Evolutionary conservation across 2,329 filamentous ascomycete genomes (phyloP), one percentile per base, ranked within the genome.

Genomic region (Lachnellula suecica): DNA sequence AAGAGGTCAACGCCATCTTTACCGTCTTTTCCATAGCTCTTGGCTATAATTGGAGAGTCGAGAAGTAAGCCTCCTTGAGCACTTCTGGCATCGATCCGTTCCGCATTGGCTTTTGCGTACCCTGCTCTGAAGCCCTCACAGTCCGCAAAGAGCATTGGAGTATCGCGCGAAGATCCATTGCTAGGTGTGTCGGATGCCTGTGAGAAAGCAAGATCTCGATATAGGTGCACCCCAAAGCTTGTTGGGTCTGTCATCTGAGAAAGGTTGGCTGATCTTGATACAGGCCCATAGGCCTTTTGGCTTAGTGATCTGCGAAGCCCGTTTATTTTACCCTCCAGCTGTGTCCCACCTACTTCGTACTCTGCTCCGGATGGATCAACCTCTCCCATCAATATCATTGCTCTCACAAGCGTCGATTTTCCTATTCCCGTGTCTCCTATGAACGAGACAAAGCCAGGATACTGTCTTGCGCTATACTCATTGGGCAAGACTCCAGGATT

Each of bases 401-500:
- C 59, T 19, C 59, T 47, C 15, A 60, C 47, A 20, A 63, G 44
- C 2, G 55, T 61, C 9, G 60, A 63, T 48, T 63, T 63, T 4
- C 60, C 60, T 25, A 46, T 47, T 4, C 49, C 51, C 8, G 60
- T 63, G 38, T 57, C 53, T 9, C 60, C 60, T 4, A 63, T 52
- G 34, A 63, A 63, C 1, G 60, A 63, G 7, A 61, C 58, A 42
- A 63, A 60, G 22, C 58, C 56, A 20, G 60, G 60, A 27, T 53
- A 63, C 11, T 60, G 57, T 19, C 42, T 51, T 27, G 38, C 17
- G 31, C 48, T 51, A 17, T 51, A 51, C 24, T 51, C 41, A n/a
- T 51, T 51, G n/a, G 48, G 41, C 7, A 51, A 41, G 22, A 42
- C 29, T 2, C 48, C 48, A 9, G 48, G 48, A 23, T 51, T 51